Evolutionary conservation across 306 rosid genomes (phyloP).

Genomic region (Lathyrus sativus): DNA sequence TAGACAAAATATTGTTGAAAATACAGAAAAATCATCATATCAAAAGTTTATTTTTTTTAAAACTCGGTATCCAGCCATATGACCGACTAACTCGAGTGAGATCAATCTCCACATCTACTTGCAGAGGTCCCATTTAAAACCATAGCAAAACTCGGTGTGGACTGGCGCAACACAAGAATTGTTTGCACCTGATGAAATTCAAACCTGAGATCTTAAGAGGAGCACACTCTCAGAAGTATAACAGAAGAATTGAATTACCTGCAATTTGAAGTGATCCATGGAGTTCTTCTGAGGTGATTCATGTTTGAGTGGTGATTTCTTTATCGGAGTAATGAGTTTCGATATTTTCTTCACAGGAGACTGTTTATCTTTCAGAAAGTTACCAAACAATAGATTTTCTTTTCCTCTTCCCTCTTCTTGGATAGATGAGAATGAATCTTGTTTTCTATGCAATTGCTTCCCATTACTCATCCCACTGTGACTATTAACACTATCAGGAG

Average conservation of each 20-base stretch:
- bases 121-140: no score
- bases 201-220: no score
- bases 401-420: constrained; percentile 79
- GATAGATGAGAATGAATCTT: constrained; percentile 52
- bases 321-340: constrained; percentile 53
- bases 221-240: no score
- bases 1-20: constrained; percentile 9
- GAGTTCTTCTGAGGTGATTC: constrained; percentile 58
- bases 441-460: constrained; percentile 59
- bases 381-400: constrained; percentile 59
- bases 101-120: no score
- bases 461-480: constrained; percentile 47
- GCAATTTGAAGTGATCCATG: constrained; percentile 57
- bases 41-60: no score
- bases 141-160: no score
- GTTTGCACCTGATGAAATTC: no score
- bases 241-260: constrained; percentile 48
- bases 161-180: no score
- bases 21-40: constrained; percentile 6
- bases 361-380: constrained; percentile 56
- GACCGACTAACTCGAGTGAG: no score
- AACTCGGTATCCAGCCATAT: no score
- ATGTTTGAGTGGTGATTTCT: constrained; percentile 63
- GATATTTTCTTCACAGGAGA: constrained; percentile 69
- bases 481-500: constrained; percentile 47